Conservation (phyloP, 2,329 filamentous ascomycete genomes). For the Apiospora aurea region DNA sequence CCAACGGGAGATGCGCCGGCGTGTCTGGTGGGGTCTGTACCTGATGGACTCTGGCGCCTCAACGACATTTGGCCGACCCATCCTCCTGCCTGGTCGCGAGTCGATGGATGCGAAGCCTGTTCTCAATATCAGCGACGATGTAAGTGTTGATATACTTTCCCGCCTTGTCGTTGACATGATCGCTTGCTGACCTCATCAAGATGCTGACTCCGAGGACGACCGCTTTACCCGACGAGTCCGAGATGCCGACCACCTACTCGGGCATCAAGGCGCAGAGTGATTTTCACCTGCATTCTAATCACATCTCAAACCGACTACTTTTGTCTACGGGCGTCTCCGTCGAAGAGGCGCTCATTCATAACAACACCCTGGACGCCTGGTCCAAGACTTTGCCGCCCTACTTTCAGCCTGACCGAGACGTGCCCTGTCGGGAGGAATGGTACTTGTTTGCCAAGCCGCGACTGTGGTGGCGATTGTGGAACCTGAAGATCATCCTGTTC, state of each 20-base stretch:
- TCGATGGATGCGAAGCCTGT: constrained; percentile 41
- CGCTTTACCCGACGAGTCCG: constrained; percentile 34
- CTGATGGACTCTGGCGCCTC: constrained; percentile 55
- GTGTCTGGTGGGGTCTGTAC: constrained; percentile 53
- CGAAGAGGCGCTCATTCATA: constrained; percentile 37
- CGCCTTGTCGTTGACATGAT: not conserved
- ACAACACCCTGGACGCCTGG: constrained; percentile 38
- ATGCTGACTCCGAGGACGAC: constrained; percentile 36
- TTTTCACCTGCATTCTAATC: constrained; percentile 42
- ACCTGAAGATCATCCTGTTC: constrained; percentile 42
- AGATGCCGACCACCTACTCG: constrained; percentile 39
- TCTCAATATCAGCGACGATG: constrained; percentile 41
- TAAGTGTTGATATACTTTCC: not conserved
- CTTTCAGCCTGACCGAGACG: constrained; percentile 33
- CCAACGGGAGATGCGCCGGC: constrained; percentile 46
- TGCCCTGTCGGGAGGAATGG: constrained; percentile 30
- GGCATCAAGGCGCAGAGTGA: constrained; percentile 39
- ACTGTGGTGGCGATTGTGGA: constrained; percentile 45
- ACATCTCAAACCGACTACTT: constrained; percentile 41
- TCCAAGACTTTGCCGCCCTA: constrained; percentile 38
- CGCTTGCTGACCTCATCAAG: constrained; percentile 27
- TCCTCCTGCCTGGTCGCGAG: constrained; percentile 38
- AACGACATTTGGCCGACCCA: constrained; percentile 50
- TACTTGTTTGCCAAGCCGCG: constrained; percentile 38
- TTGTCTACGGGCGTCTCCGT: constrained; percentile 36